These are phyloP conservation scores for Cercospora citrullina DNA, from an alignment of 2,329 filamentous ascomycete genomes.

Conservation along the genomic window DNA sequence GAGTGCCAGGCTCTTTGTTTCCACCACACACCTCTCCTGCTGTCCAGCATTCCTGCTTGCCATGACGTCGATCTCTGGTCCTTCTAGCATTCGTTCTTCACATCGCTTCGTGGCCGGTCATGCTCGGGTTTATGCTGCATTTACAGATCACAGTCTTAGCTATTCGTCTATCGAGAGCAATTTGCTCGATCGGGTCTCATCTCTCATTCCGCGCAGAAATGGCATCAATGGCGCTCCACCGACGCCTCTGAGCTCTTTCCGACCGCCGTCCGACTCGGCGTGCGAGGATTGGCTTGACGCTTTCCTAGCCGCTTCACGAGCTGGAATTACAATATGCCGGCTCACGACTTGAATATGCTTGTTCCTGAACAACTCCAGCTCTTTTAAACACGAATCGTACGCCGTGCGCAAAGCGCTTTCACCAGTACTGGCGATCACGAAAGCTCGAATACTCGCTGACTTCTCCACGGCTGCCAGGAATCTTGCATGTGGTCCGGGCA, in stretches of 20 bases:
- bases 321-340: conserved; percentile 1
- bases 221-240: conserved; percentile 4
- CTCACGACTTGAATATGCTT: conserved; percentile 6
- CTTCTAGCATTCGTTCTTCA: not conserved
- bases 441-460: not conserved
- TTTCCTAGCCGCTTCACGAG: not conserved
- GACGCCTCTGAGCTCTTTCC: conserved; percentile 3
- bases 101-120: not conserved
- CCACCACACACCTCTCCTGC: not conserved
- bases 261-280: not conserved
- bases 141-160: too few species aligned
- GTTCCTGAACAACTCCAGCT: not conserved
- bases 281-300: not conserved
- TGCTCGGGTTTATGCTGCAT: not conserved
- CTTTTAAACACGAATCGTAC: not conserved
- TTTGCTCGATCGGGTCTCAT: not conserved
- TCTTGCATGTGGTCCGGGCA: not conserved
- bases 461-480: not conserved
- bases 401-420: not conserved
- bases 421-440: not conserved
- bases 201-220: conserved; percentile 2
- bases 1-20: not conserved
- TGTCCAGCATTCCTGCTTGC: not conserved
- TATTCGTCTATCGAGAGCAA: not conserved
- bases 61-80: not conserved